A percentile compares a stretch with the other conserved stretches of the same genome.
These are phyloP conservation scores for Elsinoe perseae DNA, from an alignment of 2,329 filamentous ascomycete species.

Conservation along the genomic window DNA sequence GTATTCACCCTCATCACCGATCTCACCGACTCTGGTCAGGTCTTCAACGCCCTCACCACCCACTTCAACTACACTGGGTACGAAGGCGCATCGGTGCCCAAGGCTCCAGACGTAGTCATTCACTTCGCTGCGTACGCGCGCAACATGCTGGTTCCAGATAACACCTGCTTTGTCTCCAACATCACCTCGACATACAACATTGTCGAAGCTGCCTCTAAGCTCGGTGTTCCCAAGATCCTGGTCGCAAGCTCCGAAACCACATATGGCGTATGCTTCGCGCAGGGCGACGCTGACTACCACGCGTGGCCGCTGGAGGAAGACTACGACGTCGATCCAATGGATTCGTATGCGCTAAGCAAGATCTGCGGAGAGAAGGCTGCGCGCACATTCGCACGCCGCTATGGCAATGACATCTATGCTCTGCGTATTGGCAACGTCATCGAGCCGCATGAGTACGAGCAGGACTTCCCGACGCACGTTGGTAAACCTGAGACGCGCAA, in stretches of 20 bases:
- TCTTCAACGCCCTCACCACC: conserved; percentile 49
- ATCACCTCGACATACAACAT: conserved; percentile 53
- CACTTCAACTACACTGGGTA: conserved; percentile 50
- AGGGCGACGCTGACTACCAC: conserved; percentile 50
- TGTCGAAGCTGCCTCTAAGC: conserved; percentile 54
- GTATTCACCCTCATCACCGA: conserved; percentile 51
- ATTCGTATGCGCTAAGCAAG: conserved; percentile 55
- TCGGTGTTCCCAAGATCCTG: conserved; percentile 55
- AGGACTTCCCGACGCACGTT: conserved; percentile 47
- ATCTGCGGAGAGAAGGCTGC: conserved; percentile 52
- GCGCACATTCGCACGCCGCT: conserved; percentile 50
- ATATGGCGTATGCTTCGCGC: conserved; percentile 55
- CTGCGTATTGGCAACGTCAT: conserved; percentile 55
- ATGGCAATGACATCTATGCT: conserved; percentile 51
- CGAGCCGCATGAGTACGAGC: conserved; percentile 53
- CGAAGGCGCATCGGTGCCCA: conserved; percentile 36
- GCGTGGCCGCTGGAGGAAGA: conserved; percentile 54
- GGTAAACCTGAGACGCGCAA: conserved; percentile 45
- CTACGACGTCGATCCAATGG: conserved; percentile 53
- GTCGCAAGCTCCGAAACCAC: conserved; percentile 53
- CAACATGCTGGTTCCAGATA: conserved; percentile 55
- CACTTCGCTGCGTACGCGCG: conserved; percentile 54
- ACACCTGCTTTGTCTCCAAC: conserved; percentile 52
- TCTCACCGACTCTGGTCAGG: conserved; percentile 48
- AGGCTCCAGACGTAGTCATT: conserved; percentile 52